Base-by-base conservation (phyloP, 495 filamentous ascomycete genomes). In the Penicillium psychrofluorescens region DNA sequence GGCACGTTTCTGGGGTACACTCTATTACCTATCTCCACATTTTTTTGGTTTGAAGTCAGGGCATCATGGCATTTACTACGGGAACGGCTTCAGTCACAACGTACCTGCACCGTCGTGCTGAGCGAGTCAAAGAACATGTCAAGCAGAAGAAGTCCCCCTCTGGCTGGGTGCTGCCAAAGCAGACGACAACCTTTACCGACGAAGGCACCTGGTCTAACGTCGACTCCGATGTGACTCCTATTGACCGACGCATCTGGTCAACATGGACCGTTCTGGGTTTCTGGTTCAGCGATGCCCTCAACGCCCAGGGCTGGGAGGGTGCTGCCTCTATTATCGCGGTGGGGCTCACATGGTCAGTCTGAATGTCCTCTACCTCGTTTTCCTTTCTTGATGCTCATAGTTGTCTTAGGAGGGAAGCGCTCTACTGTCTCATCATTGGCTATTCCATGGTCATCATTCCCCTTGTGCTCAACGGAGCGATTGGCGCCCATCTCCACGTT, bases 261-360 rank as follows among this genome's bases (percentile, higher is more conserved):
- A 50, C 61, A 6, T 59, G 53, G 49, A 68, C 67, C 30, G 60
- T 73, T 42, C 54, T 70, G n/a, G 71, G 71, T 11, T 75, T 62
- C 48, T 74, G 71, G 71, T 63, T 70, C 50, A 62, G 57, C 9
- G 71, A 74, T 59, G 62, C 64, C 16, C 47, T 74, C 47, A 67
- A 66, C 45, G 66, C 64, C 14, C 67, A 70, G 44, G 47, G 53
- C 43, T 68, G 67, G 67, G 59, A 62, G 54, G 56, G 55, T 8
- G 60, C 66, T n/a, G 58, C 61, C 22, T 62, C 61, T 29, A 70
- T 76, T 47, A 66, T 77, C 37, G 67, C 72, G 29, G 59, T 73
- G 13, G 74, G 74, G 11, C 51, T 77, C 35, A 74, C 71, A 9
- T 77, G 67, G 68, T 62, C 11, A 49, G 53, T 44, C 8, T 29